Conservation (phyloP, 768 basidiomycete genomes). For the Clitopilus passeckerianus region DNA sequence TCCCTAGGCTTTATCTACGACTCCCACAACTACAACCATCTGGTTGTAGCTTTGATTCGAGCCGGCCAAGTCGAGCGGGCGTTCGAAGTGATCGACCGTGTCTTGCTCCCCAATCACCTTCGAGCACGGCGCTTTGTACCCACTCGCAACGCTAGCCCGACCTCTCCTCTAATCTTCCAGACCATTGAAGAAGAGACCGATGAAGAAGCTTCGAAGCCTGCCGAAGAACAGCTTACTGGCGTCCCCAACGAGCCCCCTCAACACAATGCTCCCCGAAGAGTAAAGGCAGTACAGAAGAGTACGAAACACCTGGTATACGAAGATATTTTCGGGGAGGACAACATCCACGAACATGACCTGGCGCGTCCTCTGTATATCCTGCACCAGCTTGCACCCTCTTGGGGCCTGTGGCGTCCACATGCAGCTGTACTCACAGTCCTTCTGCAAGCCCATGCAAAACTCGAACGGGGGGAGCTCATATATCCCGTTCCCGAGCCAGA, state of each 20-base stretch:
- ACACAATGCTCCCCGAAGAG: neutral
- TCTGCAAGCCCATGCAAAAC: slow-evolving; percentile 36
- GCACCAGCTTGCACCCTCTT: slow-evolving; percentile 57
- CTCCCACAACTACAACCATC: slow-evolving; percentile 89
- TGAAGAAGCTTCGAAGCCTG: neutral
- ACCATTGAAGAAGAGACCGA: neutral
- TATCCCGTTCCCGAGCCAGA: slow-evolving; percentile 30
- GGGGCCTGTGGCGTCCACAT: slow-evolving; percentile 68
- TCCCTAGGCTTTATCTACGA: slow-evolving; percentile 71
- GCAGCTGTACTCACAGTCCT: slow-evolving; percentile 41
- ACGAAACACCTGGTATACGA: slow-evolving; percentile 6
- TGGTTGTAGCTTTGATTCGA: slow-evolving; percentile 69
- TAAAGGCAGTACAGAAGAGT: neutral
- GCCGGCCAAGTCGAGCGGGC: slow-evolving; percentile 81
- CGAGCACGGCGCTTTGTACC: slow-evolving; percentile 17
- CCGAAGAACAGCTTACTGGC: slow-evolving; percentile 7
- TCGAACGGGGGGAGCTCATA: slow-evolving; percentile 46
- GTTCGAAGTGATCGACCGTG: slow-evolving; percentile 75
- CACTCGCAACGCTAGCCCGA: slow-evolving; percentile 24
- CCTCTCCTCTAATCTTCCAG: slow-evolving; percentile 37
- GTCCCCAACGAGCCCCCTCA: neutral
- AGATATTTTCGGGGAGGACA: slow-evolving; percentile 1
- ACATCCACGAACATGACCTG: slow-evolving; percentile 34
- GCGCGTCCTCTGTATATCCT: slow-evolving; percentile 57
- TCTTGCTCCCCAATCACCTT: slow-evolving; percentile 59